Conservation (phyloP, 179 eudicot species). For the Gypsophila paniculata region DNA sequence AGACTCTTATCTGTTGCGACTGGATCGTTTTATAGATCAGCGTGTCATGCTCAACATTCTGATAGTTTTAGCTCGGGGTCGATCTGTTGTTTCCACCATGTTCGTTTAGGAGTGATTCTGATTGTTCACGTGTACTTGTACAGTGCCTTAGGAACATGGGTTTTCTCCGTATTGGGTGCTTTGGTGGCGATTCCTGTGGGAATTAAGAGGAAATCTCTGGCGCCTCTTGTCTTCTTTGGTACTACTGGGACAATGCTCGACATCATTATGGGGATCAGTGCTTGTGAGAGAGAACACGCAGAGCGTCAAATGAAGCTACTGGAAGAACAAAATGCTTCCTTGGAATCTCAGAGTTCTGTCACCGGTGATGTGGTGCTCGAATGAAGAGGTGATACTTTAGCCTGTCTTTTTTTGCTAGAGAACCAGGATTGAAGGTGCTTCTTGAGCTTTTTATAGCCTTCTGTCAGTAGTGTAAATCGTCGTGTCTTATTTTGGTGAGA, state of each 20-base stretch:
- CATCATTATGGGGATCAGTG: conserved; percentile 80
- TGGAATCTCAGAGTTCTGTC: conserved; percentile 17
- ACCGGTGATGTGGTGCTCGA: conserved; percentile 20
- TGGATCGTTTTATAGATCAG: background rate
- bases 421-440: background rate
- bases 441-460: background rate
- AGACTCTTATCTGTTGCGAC: too few relatives aligned
- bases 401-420: background rate
- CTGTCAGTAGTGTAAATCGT: background rate
- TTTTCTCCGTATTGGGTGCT: conserved; percentile 91
- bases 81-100: background rate
- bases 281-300: conserved; percentile 93
- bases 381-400: conserved; percentile 12
- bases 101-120: background rate
- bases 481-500: too few relatives aligned
- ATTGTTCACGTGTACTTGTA: conserved; percentile 12
- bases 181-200: conserved; percentile 90
- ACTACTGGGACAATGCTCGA: conserved; percentile 98
- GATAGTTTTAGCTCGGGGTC: background rate
- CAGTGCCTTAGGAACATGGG: conserved; percentile 97
- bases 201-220: conserved; percentile 75
- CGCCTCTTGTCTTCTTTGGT: conserved; percentile 91
- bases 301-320: conserved; percentile 84
- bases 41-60: background rate
- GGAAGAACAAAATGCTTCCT: conserved; percentile 56